Conservation (phyloP, 2,329 filamentous ascomycete species). For the Pseudogymnoascus sp. region DNA sequence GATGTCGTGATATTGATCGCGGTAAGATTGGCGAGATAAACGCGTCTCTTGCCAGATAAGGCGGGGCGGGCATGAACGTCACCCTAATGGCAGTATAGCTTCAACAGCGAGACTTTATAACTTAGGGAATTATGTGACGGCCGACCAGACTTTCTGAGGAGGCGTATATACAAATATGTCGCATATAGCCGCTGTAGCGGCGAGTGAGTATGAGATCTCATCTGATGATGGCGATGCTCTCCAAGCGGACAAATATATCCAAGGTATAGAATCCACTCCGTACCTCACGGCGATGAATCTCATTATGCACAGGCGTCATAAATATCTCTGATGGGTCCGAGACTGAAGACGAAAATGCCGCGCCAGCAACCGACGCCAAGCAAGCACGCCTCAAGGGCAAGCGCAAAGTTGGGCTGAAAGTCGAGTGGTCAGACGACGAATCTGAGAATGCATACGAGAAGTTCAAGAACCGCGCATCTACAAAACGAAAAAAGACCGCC, state of each 20-base stretch:
- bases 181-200: neutral
- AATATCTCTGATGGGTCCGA: neutral
- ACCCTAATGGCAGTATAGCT: neutral
- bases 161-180: constrained; percentile 1
- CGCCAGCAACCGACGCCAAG: neutral
- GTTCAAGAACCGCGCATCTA: constrained; percentile 52
- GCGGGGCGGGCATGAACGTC: neutral
- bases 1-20: neutral
- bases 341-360: neutral
- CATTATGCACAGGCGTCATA: neutral
- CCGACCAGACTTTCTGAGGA: neutral
- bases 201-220: neutral
- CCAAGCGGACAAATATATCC: neutral
- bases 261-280: neutral
- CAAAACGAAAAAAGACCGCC: constrained; percentile 43
- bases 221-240: neutral
- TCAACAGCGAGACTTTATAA: neutral
- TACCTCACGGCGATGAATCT: neutral
- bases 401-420: constrained; percentile 28
- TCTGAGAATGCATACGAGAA: constrained; percentile 52
- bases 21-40: neutral
- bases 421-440: constrained; percentile 48
- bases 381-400: constrained; percentile 17
- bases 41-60: neutral
- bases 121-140: neutral